Evolutionary conservation across 345 rosid genomes (phyloP), one percentile per base, ranked within the genome.

Genomic region (Xanthoceras sorbifolium): DNA sequence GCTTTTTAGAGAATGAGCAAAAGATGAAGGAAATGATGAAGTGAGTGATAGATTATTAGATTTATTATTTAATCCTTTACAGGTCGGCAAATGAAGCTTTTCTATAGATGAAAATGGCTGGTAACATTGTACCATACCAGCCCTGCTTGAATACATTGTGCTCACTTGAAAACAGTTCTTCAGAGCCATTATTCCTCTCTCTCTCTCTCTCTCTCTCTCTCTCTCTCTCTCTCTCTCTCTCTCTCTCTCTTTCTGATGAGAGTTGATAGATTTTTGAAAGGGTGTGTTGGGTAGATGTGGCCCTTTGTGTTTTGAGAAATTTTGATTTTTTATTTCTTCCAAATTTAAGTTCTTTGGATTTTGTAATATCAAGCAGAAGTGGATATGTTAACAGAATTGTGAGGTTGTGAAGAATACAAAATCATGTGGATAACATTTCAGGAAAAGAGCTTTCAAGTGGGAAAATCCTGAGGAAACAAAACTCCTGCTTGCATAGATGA

Each of bases 91-190:
- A 61, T 85, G 80, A 64, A 82, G 63, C 82, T 85, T 85, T 29
- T 85, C 79, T 3, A 8, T 60, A 1, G 84, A 64, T 64, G 82
- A 73, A 79, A 74, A 62, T 26, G 87, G 91, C 40, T 76, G 82
- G 76, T 69, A 77, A 64, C 81, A 74, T 62, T 76, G 80, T n/a
- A 72, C 76, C 36, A 76, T 75, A 50, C 76, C 82, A 64, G 84
- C 81, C 77, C 86, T 77, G 9, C 83, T 9, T 38, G 52, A 72
- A 38, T 77, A 77, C 55, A 78, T 76, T 40, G 86, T 62, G 78
- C 84, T 81, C 64, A 86, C 66, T 40, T 81, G 92, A 72, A 90
- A 79, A 50, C 90, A 80, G 46, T 67, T 84, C 73, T 87, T 82
- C 81, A 84, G 60, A 54, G 89, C 93, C 89, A 88, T 85, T 42